These are phyloP conservation scores for Penicillium paradoxum DNA, from an alignment of 495 filamentous ascomycete genomes.

Conservation along the genomic window DNA sequence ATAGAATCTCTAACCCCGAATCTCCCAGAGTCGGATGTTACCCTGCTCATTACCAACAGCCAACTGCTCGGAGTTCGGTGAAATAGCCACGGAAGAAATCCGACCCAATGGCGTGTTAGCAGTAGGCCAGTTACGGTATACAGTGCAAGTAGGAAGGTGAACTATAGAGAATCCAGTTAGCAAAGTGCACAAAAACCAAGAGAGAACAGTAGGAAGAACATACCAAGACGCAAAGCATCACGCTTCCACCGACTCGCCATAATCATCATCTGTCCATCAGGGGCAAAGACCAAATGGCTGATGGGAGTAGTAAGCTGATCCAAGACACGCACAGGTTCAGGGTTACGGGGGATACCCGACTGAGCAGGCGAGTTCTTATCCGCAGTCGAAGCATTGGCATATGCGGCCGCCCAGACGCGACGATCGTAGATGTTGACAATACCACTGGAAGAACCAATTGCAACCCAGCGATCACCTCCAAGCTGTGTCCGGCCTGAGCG, in stretches of 20 bases:
- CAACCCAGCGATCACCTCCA: conserved; percentile 84
- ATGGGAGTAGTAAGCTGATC: conserved; percentile 85
- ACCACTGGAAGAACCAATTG: conserved; percentile 76
- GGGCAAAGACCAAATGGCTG: conserved; percentile 70
- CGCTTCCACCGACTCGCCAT: conserved; percentile 82
- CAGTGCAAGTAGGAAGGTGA: conserved; percentile 85
- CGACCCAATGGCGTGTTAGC: conserved; percentile 81
- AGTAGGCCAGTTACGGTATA: conserved; percentile 97
- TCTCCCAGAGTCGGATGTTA: conserved; percentile 82
- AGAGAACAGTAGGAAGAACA: conserved; percentile 11
- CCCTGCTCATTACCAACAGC: conserved; percentile 85
- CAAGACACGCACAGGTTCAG: conserved; percentile 63
- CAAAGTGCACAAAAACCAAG: background rate
- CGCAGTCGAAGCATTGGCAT: conserved; percentile 23
- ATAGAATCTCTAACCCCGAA: conserved; percentile 40
- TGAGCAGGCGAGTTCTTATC: conserved; percentile 33
- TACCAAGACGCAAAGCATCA: conserved; percentile 73
- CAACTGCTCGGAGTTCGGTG: conserved; percentile 62
- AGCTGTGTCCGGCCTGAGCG: conserved; percentile 50
- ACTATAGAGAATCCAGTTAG: conserved; percentile 41
- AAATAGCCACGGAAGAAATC: conserved; percentile 74
- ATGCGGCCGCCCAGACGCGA: conserved; percentile 47
- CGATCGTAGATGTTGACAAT: conserved; percentile 94
- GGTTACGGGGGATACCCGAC: conserved; percentile 53
- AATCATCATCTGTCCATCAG: conserved; percentile 82